These are phyloP conservation scores for Colletotrichum incanum DNA, from an alignment of 2,329 filamentous ascomycete genomes.

Conservation along the genomic window DNA sequence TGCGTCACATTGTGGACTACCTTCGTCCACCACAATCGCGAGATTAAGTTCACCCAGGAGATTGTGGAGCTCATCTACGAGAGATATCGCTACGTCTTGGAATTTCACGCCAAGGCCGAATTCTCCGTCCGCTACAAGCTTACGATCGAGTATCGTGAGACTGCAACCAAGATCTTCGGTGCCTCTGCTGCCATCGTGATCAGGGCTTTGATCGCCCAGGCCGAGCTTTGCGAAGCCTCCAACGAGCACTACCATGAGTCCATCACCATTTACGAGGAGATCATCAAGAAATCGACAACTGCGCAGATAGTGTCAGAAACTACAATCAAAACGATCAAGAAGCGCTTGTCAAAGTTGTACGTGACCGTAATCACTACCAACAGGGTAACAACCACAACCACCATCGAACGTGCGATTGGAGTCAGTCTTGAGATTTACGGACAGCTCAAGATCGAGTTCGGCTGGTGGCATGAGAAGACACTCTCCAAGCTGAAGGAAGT, in stretches of 20 bases:
- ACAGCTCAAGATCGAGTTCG: slow-evolving; percentile 59
- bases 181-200: slow-evolving; percentile 47
- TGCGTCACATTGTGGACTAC: slow-evolving; percentile 63
- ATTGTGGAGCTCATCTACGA: slow-evolving; percentile 59
- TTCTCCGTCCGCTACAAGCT: slow-evolving; percentile 60
- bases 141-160: slow-evolving; percentile 64
- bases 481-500: slow-evolving; percentile 60
- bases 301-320: slow-evolving; percentile 55
- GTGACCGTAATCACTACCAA: slow-evolving; percentile 55
- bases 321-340: slow-evolving; percentile 63
- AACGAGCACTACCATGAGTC: slow-evolving; percentile 62
- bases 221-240: slow-evolving; percentile 61
- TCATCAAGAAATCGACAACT: slow-evolving; percentile 55
- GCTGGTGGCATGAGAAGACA: slow-evolving; percentile 63
- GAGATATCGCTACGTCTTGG: slow-evolving; percentile 64
- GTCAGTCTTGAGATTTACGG: slow-evolving; percentile 58
- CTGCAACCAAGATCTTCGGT: slow-evolving; percentile 58
- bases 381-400: slow-evolving; percentile 53
- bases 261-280: slow-evolving; percentile 61
- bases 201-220: slow-evolving; percentile 56
- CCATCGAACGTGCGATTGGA: slow-evolving; percentile 53
- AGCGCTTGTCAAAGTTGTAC: slow-evolving; percentile 65
- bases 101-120: slow-evolving; percentile 59
- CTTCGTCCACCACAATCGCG: slow-evolving; percentile 52
- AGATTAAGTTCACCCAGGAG: slow-evolving; percentile 58